Evolutionary conservation across 306 rosid species (phyloP).

Genomic region (Astragalus membranaceus): DNA sequence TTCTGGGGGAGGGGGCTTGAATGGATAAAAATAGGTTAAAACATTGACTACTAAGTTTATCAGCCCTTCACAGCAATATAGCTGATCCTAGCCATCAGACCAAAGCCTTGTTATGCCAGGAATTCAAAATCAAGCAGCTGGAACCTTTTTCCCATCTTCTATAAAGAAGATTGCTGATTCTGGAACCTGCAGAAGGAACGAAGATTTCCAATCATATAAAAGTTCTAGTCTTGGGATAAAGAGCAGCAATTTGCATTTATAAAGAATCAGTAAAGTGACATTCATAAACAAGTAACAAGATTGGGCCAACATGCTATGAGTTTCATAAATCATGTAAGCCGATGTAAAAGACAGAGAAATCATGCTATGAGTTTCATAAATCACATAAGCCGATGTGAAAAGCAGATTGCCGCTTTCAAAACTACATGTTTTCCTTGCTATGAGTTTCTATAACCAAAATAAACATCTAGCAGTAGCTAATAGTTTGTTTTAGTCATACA

Average conservation of each 20-base stretch:
- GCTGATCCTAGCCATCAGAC: constrained; percentile 18
- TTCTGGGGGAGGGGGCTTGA: background rate
- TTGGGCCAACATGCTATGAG: background rate
- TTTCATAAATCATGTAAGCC: too few relatives aligned
- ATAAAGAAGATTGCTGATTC: constrained; percentile 87
- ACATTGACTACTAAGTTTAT: background rate
- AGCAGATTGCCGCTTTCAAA: too few relatives aligned
- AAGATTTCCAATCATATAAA: background rate
- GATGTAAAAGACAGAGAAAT: too few relatives aligned
- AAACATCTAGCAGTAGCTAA: background rate
- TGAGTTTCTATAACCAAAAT: background rate
- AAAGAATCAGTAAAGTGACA: background rate
- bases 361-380: background rate
- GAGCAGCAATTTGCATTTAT: background rate
- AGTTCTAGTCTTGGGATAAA: background rate
- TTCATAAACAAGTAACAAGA: background rate
- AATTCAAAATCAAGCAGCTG: constrained; percentile 70
- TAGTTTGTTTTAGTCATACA: background rate
- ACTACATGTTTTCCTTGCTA: too few relatives aligned
- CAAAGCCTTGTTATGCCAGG: constrained; percentile 8
- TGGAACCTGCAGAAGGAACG: constrained; percentile 61
- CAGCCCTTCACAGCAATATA: constrained; percentile 22
- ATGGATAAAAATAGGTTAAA: constrained; percentile 17
- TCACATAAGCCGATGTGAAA: too few relatives aligned
- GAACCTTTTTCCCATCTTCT: constrained; percentile 96